Evolutionary conservation across 129 eudicot genomes (phyloP), one percentile per base, ranked within the genome.

Genomic region (Glebionis coronaria): DNA sequence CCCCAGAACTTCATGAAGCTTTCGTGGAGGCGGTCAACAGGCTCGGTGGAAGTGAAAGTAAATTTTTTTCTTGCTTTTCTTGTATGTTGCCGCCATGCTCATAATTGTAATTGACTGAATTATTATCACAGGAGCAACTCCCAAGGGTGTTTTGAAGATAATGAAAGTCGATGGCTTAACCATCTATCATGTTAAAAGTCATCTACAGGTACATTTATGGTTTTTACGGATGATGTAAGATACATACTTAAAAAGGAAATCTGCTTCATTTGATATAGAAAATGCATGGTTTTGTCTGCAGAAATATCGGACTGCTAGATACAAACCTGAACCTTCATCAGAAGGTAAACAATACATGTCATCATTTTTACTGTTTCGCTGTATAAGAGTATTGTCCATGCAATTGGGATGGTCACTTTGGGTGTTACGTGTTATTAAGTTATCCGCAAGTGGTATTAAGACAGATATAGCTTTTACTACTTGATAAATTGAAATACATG

Each of bases 21-120:
- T 93, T 93, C 29, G 95, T 93, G 72, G 98, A 93, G 76, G 90
- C 96, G 67, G 96, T 88, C 82, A 78, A 67, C 73, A 93, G 82
- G 85, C 91, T 93, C 15, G 98, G 98, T 80, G 98, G 98, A 66
- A 93, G 98, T 74, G 98, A 93, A 88, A 84, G 96, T 93, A 85
- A 42, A 4, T 38, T 4, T 44, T 53, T 47, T 28, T 65, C 28
- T 47, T 13, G n/a, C 9, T 60, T 21, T 31, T 59, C 55, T 51
- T 58, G 10, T 35, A 35, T 35, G 42, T 28, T 58, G 1, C n/a
- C 12, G n/a, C 63, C 3, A 2, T 58, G 7, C 7, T 13, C 28
- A 20, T 58, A 23, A 4, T 7, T 20, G 58, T 53, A 21, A 12
- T 27, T 58, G 29, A 73, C 25, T 74, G 28, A 25, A 51, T 54